Percentiles rank a stretch among this genome's conserved stretches.
Evolutionary conservation across 495 filamentous ascomycete genomes (phyloP).

Genomic region (Thozetella sp.): DNA sequence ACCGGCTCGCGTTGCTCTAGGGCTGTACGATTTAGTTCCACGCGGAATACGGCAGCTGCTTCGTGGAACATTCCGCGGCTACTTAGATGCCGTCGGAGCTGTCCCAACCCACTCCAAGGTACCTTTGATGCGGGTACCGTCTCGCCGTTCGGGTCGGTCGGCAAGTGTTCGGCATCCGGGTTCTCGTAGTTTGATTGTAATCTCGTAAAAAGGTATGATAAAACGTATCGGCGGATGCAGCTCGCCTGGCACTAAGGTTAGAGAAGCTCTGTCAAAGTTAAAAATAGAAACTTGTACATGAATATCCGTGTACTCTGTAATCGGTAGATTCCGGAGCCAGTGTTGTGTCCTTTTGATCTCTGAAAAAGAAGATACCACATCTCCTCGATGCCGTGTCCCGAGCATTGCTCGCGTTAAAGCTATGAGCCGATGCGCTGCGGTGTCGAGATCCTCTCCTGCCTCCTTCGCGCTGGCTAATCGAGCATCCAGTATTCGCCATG

Average conservation of each 20-base stretch:
- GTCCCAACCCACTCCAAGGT: not conserved
- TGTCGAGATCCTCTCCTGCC: not conserved
- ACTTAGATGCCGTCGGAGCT: not conserved
- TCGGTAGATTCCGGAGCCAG: not conserved
- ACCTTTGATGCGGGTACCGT: too few relatives aligned
- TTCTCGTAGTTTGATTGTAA: not conserved
- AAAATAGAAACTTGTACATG: not conserved
- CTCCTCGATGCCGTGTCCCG: not conserved
- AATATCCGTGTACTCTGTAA: not conserved
- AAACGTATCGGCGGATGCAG: not conserved
- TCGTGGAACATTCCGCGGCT: not conserved
- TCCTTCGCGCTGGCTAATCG: not conserved
- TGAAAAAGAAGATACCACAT: not conserved
- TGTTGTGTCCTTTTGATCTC: slow-evolving; percentile 1
- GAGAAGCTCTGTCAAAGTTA: not conserved
- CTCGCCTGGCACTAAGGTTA: not conserved
- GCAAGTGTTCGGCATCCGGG: not conserved
- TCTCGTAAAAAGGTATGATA: not conserved
- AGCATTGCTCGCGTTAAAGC: not conserved
- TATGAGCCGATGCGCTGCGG: not conserved
- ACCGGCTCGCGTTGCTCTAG: not conserved
- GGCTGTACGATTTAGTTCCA: not conserved
- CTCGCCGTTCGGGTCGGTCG: not conserved
- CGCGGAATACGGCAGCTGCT: not conserved
- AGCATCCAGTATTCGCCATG: not conserved